Conservation (phyloP, 2,329 filamentous ascomycete species). For the Curvularia sp. region DNA sequence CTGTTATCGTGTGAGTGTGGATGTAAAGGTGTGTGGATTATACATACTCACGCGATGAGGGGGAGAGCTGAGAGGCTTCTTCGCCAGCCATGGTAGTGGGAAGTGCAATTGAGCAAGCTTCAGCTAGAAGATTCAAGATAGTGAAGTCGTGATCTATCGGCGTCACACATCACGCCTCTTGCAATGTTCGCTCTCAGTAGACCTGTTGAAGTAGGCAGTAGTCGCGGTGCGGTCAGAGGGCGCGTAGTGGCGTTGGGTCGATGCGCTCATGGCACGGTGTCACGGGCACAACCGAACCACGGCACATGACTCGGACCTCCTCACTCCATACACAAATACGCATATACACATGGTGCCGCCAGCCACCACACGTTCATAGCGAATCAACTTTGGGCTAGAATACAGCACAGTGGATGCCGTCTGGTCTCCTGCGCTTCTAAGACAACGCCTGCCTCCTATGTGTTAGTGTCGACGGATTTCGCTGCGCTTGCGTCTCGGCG, state of each 20-base stretch:
- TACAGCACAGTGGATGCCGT: background rate
- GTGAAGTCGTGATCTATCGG: conserved; percentile 36
- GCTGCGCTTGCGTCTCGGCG: conserved; percentile 20
- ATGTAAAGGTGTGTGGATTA: background rate
- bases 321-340: too few relatives aligned
- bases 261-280: conserved; percentile 30
- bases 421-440: conserved; percentile 6
- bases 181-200: conserved; percentile 4
- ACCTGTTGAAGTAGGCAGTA: conserved; percentile 8
- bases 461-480: conserved; percentile 16
- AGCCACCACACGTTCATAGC: background rate
- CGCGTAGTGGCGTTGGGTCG: conserved; percentile 12
- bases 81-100: conserved; percentile 40
- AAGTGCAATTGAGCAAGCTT: conserved; percentile 7
- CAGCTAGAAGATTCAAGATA: conserved; percentile 9
- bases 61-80: conserved; percentile 35
- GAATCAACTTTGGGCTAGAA: background rate
- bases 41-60: conserved; percentile 50
- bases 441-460: conserved; percentile 20
- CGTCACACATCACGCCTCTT: conserved; percentile 29
- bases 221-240: background rate
- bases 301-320: conserved; percentile 34
- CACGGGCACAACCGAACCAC: conserved; percentile 30
- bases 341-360: background rate
- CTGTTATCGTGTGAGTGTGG: conserved; percentile 53